A percentile compares a stretch with the other conserved stretches of the same genome.
Evolutionary conservation across 331 rosid species (phyloP).

Genomic region (Acacia concinna): DNA sequence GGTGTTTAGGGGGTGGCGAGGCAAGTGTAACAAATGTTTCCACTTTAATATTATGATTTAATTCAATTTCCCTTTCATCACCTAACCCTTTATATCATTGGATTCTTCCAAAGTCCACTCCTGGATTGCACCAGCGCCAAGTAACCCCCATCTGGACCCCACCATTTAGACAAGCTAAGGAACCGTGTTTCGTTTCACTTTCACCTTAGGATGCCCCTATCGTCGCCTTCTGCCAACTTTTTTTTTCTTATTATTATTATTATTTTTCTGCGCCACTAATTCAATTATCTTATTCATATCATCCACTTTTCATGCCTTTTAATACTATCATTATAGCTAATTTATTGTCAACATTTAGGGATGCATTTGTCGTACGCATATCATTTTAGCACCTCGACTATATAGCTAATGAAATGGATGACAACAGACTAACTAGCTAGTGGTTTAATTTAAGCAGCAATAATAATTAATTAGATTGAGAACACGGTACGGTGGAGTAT

Average conservation of each 20-base stretch:
- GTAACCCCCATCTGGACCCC: constrained; percentile 31
- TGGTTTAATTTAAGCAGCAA: neutral
- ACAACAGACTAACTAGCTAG: too few relatives aligned
- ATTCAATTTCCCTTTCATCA: constrained; percentile 32
- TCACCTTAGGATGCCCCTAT: constrained; percentile 25
- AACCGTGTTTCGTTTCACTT: constrained; percentile 23
- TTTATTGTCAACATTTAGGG: neutral
- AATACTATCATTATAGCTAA: too few relatives aligned
- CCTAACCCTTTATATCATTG: constrained; percentile 40
- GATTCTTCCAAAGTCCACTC: constrained; percentile 35
- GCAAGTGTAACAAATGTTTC: neutral
- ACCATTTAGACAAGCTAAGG: neutral
- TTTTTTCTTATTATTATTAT: too few relatives aligned
- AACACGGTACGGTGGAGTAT: neutral
- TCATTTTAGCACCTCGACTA: neutral
- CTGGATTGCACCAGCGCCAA: constrained; percentile 27
- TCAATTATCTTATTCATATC: neutral
- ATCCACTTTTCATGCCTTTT: too few relatives aligned
- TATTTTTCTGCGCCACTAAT: neutral
- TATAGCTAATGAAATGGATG: neutral
- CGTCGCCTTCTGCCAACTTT: neutral
- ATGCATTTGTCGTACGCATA: neutral
- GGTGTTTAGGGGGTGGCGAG: constrained; percentile 4
- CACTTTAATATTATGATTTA: neutral
- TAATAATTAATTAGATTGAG: neutral